Conservation (phyloP, 2,329 filamentous ascomycete species). For the Colletotrichum musae region DNA sequence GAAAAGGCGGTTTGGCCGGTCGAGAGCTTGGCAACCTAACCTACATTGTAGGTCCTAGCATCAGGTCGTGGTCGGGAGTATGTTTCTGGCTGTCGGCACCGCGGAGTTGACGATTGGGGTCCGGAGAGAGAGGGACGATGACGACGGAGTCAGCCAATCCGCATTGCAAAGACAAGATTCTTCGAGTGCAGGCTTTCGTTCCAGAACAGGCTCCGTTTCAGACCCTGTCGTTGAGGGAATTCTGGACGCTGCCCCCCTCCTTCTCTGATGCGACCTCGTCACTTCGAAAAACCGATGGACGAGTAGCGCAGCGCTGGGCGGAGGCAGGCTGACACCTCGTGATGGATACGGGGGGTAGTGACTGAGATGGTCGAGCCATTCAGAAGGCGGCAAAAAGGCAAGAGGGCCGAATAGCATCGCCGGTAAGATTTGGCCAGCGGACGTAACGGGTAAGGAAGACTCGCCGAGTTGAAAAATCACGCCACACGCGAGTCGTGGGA, state of each 20-base stretch:
- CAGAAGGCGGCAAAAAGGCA: neutral
- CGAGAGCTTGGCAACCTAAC: neutral
- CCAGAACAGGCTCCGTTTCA: conserved; percentile 32
- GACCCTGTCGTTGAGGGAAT: conserved; percentile 29
- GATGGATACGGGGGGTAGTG: neutral
- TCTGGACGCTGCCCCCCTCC: neutral
- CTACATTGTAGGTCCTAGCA: too few relatives aligned
- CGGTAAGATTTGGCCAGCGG: neutral
- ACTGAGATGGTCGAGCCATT: neutral
- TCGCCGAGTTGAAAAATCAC: conserved; percentile 30
- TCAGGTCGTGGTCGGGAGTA: neutral
- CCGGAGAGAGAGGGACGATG: neutral
- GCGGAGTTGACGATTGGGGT: conserved; percentile 3
- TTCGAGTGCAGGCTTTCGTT: conserved; percentile 2
- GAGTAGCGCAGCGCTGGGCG: neutral
- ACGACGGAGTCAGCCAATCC: conserved; percentile 20
- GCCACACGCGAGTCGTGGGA: conserved; percentile 36
- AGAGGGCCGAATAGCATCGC: neutral
- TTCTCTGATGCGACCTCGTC: neutral
- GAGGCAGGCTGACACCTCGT: neutral
- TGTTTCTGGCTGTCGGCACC: neutral
- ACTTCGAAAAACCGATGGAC: too few relatives aligned
- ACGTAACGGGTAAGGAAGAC: conserved; percentile 11
- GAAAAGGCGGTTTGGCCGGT: neutral
- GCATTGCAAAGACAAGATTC: neutral